phyloP scores from a whole-genome alignment of 73 alveolate genomes.

The Effrenium voratum region DNA sequence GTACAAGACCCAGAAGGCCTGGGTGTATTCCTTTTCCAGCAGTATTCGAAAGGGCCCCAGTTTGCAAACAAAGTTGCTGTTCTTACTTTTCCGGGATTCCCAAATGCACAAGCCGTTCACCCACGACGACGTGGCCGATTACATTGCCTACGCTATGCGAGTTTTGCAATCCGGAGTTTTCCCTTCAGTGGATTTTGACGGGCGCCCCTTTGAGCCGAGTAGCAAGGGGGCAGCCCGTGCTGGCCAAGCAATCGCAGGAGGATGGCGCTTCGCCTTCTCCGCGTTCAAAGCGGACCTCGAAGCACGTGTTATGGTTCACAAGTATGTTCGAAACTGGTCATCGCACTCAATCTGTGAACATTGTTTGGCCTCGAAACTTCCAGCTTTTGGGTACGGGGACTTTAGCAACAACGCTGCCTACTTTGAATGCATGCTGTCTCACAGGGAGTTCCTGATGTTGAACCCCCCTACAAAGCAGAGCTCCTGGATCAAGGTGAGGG shows the following conservation, averaged over 20 bases:
- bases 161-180: not conserved
- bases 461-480: slow-evolving; percentile 17
- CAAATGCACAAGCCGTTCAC: slow-evolving; percentile 22
- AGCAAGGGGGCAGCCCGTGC: not conserved
- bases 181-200: not conserved
- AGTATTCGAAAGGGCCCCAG: slow-evolving; percentile 15
- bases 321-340: slow-evolving; percentile 40
- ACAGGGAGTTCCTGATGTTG: not conserved
- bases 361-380: slow-evolving; percentile 27
- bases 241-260: slow-evolving; percentile 14
- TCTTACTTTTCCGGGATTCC: not conserved
- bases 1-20: slow-evolving; percentile 31
- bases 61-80: not conserved
- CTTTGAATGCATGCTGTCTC: slow-evolving; percentile 2
- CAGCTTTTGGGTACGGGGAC: not conserved
- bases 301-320: slow-evolving; percentile 48
- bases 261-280: slow-evolving; percentile 16
- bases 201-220: not conserved
- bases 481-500: slow-evolving; percentile 6
- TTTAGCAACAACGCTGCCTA: slow-evolving; percentile 32
- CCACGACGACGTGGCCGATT: slow-evolving; percentile 3
- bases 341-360: slow-evolving; percentile 38
- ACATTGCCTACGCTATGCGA: not conserved
- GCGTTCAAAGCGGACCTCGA: slow-evolving; percentile 41
- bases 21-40: not conserved